phyloP scores from a whole-genome alignment of 345 rosid genomes.

The Salix exigua region DNA sequence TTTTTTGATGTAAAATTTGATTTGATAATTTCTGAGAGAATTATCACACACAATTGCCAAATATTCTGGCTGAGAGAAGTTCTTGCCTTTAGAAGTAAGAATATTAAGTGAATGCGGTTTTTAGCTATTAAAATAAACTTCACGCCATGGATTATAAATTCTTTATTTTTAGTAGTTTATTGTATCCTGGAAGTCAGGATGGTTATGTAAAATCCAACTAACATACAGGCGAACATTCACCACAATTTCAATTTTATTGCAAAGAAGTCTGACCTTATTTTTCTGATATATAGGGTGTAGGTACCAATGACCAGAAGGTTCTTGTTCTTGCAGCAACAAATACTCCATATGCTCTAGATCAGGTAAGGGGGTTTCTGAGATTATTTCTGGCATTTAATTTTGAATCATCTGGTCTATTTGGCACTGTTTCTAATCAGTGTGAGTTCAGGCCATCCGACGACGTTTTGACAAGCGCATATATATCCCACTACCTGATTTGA shows the following conservation, averaged over 20 bases:
- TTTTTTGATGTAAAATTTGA: background rate
- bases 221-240: background rate
- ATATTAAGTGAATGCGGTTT: background rate
- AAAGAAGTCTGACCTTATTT: background rate
- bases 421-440: constrained; percentile 26
- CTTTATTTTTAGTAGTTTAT: background rate
- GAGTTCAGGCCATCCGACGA: constrained; percentile 74
- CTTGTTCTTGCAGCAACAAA: constrained; percentile 95
- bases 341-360: constrained; percentile 93
- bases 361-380: constrained; percentile 34
- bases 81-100: background rate
- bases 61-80: background rate
- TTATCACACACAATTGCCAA: background rate
- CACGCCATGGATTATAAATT: background rate
- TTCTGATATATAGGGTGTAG: constrained; percentile 63
- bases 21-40: background rate
- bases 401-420: background rate
- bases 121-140: background rate
- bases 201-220: background rate
- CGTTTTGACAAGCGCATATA: constrained; percentile 97
- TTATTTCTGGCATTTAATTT: constrained; percentile 14
- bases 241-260: background rate
- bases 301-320: constrained; percentile 82
- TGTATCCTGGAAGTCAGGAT: background rate
- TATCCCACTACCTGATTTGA: constrained; percentile 86